A percentile compares a stretch with the other conserved stretches of the same genome.
Conservation (phyloP, 768 basidiomycete species). For the Rhodosporidiobolus odoratus region DNA sequence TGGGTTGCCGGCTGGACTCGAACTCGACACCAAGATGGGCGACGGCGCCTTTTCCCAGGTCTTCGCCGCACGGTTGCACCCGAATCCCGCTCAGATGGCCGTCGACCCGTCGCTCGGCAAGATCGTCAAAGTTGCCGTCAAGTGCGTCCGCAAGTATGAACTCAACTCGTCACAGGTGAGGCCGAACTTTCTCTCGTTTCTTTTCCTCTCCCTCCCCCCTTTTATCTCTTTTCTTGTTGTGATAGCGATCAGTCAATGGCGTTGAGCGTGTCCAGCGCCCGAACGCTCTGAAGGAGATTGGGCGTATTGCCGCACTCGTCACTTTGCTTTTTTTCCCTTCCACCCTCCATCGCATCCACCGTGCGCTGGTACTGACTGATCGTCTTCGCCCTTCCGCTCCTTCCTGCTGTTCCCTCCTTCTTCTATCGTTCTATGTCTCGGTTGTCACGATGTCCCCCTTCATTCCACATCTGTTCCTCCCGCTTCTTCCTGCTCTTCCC, state of each 20-base stretch:
- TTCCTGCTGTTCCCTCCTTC: slow-evolving; percentile 33
- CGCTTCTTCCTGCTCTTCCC: slow-evolving; percentile 17
- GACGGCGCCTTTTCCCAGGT: slow-evolving; percentile 96
- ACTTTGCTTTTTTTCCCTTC: slow-evolving; percentile 3
- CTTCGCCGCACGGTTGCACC: slow-evolving; percentile 63
- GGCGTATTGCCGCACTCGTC: too few relatives aligned
- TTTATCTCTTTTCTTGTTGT: neutral
- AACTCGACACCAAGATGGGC: slow-evolving; percentile 49
- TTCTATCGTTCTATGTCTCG: slow-evolving; percentile 40
- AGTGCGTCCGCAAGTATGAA: slow-evolving; percentile 89
- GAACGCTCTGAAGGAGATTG: slow-evolving; percentile 22
- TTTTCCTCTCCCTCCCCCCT: neutral
- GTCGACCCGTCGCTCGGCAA: slow-evolving; percentile 66
- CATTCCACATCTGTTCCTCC: too few relatives aligned
- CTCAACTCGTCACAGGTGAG: slow-evolving; percentile 85
- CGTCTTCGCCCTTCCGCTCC: slow-evolving; percentile 12
- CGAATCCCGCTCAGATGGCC: slow-evolving; percentile 30
- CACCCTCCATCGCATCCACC: neutral
- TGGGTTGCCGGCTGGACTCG: slow-evolving; percentile 31
- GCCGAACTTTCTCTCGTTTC: neutral
- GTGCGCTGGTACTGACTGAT: slow-evolving; percentile 3
- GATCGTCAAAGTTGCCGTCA: slow-evolving; percentile 66
- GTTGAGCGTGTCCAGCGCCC: too few relatives aligned
- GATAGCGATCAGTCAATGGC: too few relatives aligned
- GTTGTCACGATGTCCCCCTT: slow-evolving; percentile 22